Evolutionary conservation across 2,329 filamentous ascomycete genomes (phyloP), one percentile per base, ranked within the genome.

Genomic region (Stemphylium vesicarium): DNA sequence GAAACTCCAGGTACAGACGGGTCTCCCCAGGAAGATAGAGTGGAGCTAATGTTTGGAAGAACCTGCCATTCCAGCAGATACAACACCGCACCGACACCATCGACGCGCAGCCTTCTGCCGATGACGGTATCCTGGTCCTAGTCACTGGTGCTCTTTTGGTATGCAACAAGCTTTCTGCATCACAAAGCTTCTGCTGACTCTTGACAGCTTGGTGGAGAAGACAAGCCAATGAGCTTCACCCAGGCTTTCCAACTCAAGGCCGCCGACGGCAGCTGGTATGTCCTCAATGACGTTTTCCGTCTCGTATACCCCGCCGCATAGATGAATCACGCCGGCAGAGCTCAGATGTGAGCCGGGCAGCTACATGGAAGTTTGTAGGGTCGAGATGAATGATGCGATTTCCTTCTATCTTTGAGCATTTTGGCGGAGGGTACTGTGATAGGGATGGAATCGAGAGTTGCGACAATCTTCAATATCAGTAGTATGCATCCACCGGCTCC

Each of bases 211-310:
- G 92, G 96, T 63, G 92, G 93, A 66, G 87, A 92, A 78, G 83
- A 90, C 76, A 86, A 86, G 71, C 91, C 92, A 39, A 95, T 97
- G 89, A 92, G 86, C 84, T 99, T 93, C 80, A 88, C 88, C 52
- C 93, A 98, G 81, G 80, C 85, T 52, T 98, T 98, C 85, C 90
- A 96, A 78, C 88, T 98, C 60, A 78, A 86, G 63, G 88, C 86
- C 57, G 90, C 93, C 52, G 89, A 92, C 50, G 64, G 70, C 45
- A 88, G 87, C 67, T 87, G 83, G 79, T 97, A 86, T 77, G 90
- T 98, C 75, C 88, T 88, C 81, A 97, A 98, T 83, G 94, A 98
- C 77, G 80, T 98, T 76, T 98, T 98, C 87, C 91, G 91, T 80
- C 85, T 98, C 59, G 85, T 96, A 66, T 94, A 90, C 78, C 75